Percentiles rank a stretch among this genome's conserved stretches.
Evolutionary conservation across 257 asterid species (phyloP).

Genomic region (Solanum etuberosum): DNA sequence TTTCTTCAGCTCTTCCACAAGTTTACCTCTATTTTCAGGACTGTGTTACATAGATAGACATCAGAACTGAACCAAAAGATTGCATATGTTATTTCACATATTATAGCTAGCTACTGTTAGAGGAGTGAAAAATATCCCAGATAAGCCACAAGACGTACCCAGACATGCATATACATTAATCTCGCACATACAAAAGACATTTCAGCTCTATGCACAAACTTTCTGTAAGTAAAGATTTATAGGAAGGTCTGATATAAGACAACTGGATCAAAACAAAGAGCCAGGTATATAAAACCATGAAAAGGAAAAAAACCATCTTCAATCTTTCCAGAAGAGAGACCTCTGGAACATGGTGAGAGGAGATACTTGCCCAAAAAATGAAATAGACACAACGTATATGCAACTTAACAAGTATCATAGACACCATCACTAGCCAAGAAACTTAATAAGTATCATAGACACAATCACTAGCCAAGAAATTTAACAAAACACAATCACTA

Average conservation of each 20-base stretch:
- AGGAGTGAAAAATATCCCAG: neutral
- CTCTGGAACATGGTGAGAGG: neutral
- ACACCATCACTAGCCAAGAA: neutral
- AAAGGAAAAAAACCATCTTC: neutral
- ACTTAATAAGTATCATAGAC: too few relatives aligned
- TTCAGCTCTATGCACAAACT: neutral
- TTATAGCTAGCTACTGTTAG: neutral
- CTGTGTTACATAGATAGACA: slow-evolving; percentile 27
- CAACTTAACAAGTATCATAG: neutral
- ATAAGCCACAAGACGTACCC: neutral
- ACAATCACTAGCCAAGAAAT: neutral
- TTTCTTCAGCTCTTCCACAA: slow-evolving; percentile 63
- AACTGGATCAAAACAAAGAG: neutral
- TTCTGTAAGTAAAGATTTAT: neutral
- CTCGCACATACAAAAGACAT: neutral
- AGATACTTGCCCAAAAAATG: neutral
- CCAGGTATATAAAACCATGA: neutral
- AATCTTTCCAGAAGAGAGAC: neutral
- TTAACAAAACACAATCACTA: neutral
- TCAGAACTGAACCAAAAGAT: neutral
- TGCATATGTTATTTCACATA: neutral
- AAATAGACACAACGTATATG: neutral
- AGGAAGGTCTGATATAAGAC: neutral
- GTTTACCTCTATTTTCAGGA: slow-evolving; percentile 54
- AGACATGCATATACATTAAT: neutral